Evolutionary conservation across 306 rosid species (phyloP).

Genomic region (Psophocarpus tetragonolobus): DNA sequence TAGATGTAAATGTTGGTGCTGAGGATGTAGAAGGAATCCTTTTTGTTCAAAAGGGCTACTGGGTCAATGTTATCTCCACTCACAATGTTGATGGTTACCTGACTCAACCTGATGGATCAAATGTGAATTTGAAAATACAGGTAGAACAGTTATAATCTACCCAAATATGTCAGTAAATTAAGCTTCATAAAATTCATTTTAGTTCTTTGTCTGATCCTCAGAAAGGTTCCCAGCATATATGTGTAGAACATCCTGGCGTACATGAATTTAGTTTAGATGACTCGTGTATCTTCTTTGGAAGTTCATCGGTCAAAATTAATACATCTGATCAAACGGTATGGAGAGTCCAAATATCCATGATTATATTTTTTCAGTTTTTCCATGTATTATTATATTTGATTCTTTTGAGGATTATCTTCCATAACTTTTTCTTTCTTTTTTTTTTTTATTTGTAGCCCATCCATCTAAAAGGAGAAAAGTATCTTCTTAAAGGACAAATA

Average conservation of each 20-base stretch:
- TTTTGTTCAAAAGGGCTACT: conserved; percentile 87
- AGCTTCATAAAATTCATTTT: conserved; percentile 33
- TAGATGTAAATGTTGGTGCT: conserved; percentile 74
- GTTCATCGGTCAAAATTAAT: conserved; percentile 73
- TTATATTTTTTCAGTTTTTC: not conserved
- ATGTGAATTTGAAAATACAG: conserved; percentile 67
- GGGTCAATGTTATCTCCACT: conserved; percentile 78
- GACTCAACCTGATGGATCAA: conserved; percentile 72
- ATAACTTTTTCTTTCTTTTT: not conserved
- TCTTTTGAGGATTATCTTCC: conserved; percentile 8
- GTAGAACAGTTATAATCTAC: conserved; percentile 44
- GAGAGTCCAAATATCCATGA: conserved; percentile 16
- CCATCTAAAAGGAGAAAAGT: conserved; percentile 81
- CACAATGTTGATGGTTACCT: conserved; percentile 82
- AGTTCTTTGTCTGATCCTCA: conserved; percentile 53
- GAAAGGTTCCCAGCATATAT: conserved; percentile 89
- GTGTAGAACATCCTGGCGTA: conserved; percentile 83
- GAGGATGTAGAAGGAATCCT: conserved; percentile 72
- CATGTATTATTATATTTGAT: not conserved
- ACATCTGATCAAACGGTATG: conserved; percentile 69
- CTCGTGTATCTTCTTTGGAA: conserved; percentile 92
- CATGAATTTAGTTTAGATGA: conserved; percentile 76
- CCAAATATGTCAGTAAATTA: conserved; percentile 20
- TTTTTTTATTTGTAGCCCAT: conserved; percentile 58
- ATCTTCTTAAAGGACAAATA: conserved; percentile 82